These are phyloP conservation scores for Coemansia sp. DNA, from an alignment of 192 early-diverging fungal genomes.

Conservation along the genomic window DNA sequence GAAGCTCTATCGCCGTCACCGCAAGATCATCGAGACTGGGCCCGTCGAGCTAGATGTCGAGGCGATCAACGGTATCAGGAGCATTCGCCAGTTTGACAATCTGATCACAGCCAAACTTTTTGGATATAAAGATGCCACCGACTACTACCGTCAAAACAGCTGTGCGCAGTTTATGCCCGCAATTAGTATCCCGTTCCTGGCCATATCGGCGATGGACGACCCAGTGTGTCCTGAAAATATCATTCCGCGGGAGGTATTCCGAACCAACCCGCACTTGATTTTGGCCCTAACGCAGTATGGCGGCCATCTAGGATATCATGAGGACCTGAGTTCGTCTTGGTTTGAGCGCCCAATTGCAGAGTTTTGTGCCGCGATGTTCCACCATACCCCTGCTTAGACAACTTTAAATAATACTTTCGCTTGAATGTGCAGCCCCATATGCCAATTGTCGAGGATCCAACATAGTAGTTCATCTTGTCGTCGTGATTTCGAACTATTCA, in stretches of 20 bases:
- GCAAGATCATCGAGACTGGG: constrained; percentile 51
- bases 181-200: constrained; percentile 79
- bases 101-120: constrained; percentile 68
- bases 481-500: not conserved
- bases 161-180: constrained; percentile 59
- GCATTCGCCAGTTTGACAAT: constrained; percentile 85
- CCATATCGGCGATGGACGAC: constrained; percentile 85
- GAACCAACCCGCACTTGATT: constrained; percentile 75
- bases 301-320: constrained; percentile 93
- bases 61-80: constrained; percentile 55
- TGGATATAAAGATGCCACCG: constrained; percentile 78
- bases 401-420: not conserved
- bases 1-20: constrained; percentile 51
- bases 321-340: constrained; percentile 58
- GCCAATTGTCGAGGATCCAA: not conserved
- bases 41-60: constrained; percentile 53
- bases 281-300: constrained; percentile 79
- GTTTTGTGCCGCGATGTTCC: constrained; percentile 62
- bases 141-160: constrained; percentile 75
- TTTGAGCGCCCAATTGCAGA: constrained; percentile 66
- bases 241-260: constrained; percentile 72
- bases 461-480: not conserved
- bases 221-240: constrained; percentile 72
- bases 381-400: constrained; percentile 5
- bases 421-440: not conserved